Evolutionary conservation across 768 basidiomycete species (phyloP).

Genomic region (Termitomyces sp.): DNA sequence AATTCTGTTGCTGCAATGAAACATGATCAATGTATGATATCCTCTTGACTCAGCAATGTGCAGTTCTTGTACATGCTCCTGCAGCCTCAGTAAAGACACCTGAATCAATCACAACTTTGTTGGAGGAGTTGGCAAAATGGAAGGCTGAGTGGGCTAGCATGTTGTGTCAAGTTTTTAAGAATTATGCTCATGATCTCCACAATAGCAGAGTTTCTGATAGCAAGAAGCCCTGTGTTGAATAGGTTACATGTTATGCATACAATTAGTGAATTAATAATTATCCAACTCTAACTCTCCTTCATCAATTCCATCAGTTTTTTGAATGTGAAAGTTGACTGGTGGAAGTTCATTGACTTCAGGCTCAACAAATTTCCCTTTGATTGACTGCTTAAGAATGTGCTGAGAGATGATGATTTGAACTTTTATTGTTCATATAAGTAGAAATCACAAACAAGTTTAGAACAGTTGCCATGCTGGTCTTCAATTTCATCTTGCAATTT

Average conservation of each 20-base stretch:
- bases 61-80: constrained; percentile 10
- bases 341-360: neutral
- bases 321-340: neutral
- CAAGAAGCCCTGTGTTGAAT: neutral
- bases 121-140: constrained; percentile 22
- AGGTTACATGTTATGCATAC: neutral
- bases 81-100: neutral
- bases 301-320: neutral
- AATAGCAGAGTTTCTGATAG: neutral
- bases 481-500: constrained; percentile 3
- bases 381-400: constrained; percentile 18
- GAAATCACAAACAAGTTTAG: constrained; percentile 15
- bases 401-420: constrained; percentile 21
- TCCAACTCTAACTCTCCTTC: neutral
- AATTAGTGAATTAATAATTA: neutral
- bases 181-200: neutral
- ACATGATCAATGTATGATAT: constrained; percentile 17
- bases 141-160: constrained; percentile 14
- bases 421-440: constrained; percentile 15
- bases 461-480: neutral
- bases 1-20: constrained; percentile 5
- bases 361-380: neutral
- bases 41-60: constrained; percentile 7
- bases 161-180: neutral
- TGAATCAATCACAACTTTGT: constrained; percentile 3